A percentile compares a stretch with the other conserved stretches of the same genome.
Evolutionary conservation across 345 rosid genomes (phyloP).

Genomic region (Corchorus capsularis): DNA sequence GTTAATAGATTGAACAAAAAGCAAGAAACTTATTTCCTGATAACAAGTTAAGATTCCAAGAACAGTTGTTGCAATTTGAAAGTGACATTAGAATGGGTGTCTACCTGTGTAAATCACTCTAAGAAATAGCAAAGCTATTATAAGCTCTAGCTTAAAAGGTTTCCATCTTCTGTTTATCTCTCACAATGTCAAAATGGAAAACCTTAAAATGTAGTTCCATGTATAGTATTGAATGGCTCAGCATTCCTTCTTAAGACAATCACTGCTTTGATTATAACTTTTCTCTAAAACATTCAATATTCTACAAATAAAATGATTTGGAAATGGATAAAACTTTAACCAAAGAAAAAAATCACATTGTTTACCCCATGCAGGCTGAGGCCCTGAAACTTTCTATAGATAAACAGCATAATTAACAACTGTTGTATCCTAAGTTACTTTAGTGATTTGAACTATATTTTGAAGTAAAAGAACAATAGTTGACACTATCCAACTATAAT

Average conservation of each 20-base stretch:
- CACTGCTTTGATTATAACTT: neutral
- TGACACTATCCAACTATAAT: neutral
- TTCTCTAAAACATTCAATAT: neutral
- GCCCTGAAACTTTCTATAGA: neutral
- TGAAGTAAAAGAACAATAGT: neutral
- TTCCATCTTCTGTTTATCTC: conserved; percentile 1
- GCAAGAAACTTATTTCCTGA: neutral
- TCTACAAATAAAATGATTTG: neutral
- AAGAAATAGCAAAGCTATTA: neutral
- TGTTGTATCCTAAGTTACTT: neutral
- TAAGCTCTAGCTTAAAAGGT: neutral
- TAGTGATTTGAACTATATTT: neutral
- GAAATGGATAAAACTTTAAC: neutral
- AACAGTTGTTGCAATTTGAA: neutral
- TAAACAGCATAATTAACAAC: neutral
- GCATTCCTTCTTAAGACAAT: neutral
- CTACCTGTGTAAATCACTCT: neutral
- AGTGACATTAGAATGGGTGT: neutral
- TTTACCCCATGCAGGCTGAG: neutral
- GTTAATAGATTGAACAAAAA: neutral
- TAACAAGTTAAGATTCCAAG: neutral
- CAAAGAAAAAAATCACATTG: neutral
- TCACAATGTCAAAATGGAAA: conserved; percentile 9
- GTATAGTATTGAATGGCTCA: neutral
- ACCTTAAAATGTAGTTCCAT: neutral